Conservation (phyloP, 495 filamentous ascomycete genomes). For the Aspergillus bertholletiae region DNA sequence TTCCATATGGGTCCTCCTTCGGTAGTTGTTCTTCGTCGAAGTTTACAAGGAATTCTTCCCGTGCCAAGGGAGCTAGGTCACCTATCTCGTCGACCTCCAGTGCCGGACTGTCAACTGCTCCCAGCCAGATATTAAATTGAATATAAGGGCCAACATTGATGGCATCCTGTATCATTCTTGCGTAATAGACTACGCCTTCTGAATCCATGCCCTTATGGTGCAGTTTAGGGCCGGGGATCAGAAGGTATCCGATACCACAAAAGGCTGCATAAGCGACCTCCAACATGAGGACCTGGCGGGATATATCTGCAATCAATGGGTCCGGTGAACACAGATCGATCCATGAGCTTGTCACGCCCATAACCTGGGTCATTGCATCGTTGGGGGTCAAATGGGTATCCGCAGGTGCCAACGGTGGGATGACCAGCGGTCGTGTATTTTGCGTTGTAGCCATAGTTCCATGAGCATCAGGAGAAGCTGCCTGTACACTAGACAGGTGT, state of each 20-base stretch:
- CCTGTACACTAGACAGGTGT: slow-evolving; percentile 42
- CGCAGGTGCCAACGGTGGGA: slow-evolving; percentile 65
- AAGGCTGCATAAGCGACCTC: slow-evolving; percentile 94
- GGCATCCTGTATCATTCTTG: slow-evolving; percentile 77
- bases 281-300: slow-evolving; percentile 81
- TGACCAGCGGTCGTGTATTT: slow-evolving; percentile 47
- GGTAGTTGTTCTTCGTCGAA: slow-evolving; percentile 22
- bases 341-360: slow-evolving; percentile 79
- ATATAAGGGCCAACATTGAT: slow-evolving; percentile 69
- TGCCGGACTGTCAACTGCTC: slow-evolving; percentile 66
- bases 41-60: slow-evolving; percentile 47
- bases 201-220: slow-evolving; percentile 42
- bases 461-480: slow-evolving; percentile 26
- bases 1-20: slow-evolving; percentile 62
- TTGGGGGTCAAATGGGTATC: slow-evolving; percentile 75
- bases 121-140: slow-evolving; percentile 74
- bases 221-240: slow-evolving; percentile 71
- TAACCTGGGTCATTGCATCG: slow-evolving; percentile 64
- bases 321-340: slow-evolving; percentile 85
- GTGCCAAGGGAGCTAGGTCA: slow-evolving; percentile 55
- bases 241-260: slow-evolving; percentile 79
- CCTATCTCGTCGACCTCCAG: slow-evolving; percentile 51
- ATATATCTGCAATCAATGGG: slow-evolving; percentile 75
- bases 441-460: slow-evolving; percentile 34
- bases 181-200: slow-evolving; percentile 64